These are phyloP conservation scores for Eucalyptus curtisii DNA, from an alignment of 345 rosid species.

Conservation along the genomic window DNA sequence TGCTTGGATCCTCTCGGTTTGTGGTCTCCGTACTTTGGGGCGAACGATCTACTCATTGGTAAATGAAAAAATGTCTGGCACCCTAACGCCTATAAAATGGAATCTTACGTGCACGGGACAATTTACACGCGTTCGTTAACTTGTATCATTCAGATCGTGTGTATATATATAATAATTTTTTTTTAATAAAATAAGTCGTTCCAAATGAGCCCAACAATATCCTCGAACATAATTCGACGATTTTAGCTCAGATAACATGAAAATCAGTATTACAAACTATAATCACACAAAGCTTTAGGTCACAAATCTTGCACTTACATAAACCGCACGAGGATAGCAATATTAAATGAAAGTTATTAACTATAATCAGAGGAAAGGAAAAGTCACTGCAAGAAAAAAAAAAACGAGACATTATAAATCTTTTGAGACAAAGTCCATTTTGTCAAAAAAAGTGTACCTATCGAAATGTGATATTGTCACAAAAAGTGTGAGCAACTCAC, in stretches of 20 bases:
- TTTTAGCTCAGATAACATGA: neutral
- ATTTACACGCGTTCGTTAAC: neutral
- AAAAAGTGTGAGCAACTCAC: neutral
- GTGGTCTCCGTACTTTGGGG: neutral
- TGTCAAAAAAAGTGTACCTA: neutral
- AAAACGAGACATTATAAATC: neutral
- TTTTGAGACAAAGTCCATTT: neutral
- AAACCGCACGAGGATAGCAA: neutral
- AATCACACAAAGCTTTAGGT: neutral
- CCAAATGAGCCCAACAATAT: neutral
- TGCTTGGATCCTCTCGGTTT: neutral
- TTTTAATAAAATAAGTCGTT: neutral
- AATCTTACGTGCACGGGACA: neutral
- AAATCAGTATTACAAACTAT: neutral
- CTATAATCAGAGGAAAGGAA: neutral
- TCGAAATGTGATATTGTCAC: neutral
- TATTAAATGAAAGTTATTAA: no score
- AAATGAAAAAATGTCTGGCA: neutral
- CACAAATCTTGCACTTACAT: neutral
- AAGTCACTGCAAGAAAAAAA: neutral
- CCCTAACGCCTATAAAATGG: neutral
- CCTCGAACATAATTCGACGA: neutral
- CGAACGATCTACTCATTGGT: neutral
- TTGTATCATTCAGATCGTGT: neutral
- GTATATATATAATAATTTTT: neutral